These are phyloP conservation scores for Pichia californica DNA, from an alignment of 805 yeast genomes.

Conservation along the genomic window DNA sequence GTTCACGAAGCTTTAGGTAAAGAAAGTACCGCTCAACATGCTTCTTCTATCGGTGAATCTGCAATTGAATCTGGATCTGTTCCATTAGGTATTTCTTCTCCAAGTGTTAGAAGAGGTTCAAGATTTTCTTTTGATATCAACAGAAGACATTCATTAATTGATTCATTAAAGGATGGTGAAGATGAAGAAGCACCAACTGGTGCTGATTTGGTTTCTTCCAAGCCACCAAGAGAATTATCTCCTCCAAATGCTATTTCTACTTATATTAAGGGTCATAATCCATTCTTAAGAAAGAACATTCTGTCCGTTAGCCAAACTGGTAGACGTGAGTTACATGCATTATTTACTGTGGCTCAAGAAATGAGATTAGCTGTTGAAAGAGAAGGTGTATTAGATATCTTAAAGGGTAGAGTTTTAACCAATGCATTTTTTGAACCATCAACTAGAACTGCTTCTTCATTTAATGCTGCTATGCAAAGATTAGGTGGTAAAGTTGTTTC, in stretches of 20 bases:
- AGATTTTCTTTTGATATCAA: conserved; percentile 46
- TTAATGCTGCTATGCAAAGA: conserved; percentile 99
- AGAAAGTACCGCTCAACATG: conserved; percentile 42
- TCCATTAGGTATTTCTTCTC: conserved; percentile 23
- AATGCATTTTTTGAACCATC: conserved; percentile 98
- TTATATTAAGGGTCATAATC: conserved; percentile 75
- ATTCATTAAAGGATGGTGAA: conserved; percentile 16
- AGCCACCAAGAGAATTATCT: conserved; percentile 62
- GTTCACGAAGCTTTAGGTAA: conserved; percentile 56
- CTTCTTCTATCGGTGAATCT: conserved; percentile 23
- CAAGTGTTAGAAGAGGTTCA: conserved; percentile 33
- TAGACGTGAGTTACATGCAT: conserved; percentile 83
- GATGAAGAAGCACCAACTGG: conserved; percentile 46
- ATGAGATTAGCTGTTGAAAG: conserved; percentile 96
- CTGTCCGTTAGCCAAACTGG: conserved; percentile 82
- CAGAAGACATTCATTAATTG: conserved; percentile 33
- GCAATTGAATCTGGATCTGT: conserved; percentile 20
- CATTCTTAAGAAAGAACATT: conserved; percentile 83
- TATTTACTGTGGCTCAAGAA: conserved; percentile 97
- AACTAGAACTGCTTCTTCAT: conserved; percentile 93
- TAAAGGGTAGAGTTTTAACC: conserved; percentile 85
- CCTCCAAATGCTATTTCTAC: conserved; percentile 76
- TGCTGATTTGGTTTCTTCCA: conserved; percentile 66
- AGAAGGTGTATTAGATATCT: conserved; percentile 85
- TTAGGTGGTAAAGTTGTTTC: conserved; percentile 96